phyloP scores from a whole-genome alignment of 257 asterid genomes.

The Solanum rostratum region DNA sequence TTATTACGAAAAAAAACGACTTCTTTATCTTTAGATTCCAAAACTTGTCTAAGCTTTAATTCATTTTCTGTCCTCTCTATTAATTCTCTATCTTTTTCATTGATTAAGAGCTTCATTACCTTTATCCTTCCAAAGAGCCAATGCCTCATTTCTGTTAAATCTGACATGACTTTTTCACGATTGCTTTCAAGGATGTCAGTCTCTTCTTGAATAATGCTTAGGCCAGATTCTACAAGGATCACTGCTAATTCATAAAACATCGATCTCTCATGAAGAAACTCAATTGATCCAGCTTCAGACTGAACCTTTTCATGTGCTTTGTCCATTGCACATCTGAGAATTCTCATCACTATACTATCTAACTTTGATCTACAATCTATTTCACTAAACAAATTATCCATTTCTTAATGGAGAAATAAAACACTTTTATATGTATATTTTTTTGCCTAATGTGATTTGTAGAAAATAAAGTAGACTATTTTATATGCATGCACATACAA shows the following conservation, averaged over 20 bases:
- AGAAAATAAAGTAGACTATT: neutral
- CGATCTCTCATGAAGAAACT: slow-evolving; percentile 53
- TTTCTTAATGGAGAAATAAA: neutral
- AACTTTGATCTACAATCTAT: slow-evolving; percentile 45
- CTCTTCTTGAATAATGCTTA: slow-evolving; percentile 49
- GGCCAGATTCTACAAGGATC: slow-evolving; percentile 55
- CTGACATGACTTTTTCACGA: slow-evolving; percentile 36
- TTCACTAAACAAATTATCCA: slow-evolving; percentile 56
- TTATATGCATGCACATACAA: neutral
- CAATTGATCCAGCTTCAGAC: slow-evolving; percentile 53
- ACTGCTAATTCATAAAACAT: slow-evolving; percentile 59
- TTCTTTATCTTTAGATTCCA: slow-evolving; percentile 48
- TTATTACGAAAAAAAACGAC: slow-evolving; percentile 18
- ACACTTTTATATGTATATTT: neutral
- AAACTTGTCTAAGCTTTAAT: slow-evolving; percentile 25
- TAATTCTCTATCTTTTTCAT: slow-evolving; percentile 45
- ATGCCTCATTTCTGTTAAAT: slow-evolving; percentile 42
- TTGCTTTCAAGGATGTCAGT: slow-evolving; percentile 32
- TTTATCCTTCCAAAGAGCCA: slow-evolving; percentile 50
- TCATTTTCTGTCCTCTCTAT: slow-evolving; percentile 46
- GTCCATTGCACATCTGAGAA: slow-evolving; percentile 72
- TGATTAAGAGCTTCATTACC: slow-evolving; percentile 42
- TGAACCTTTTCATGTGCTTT: slow-evolving; percentile 60
- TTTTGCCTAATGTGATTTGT: neutral
- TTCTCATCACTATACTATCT: slow-evolving; percentile 53